These are phyloP conservation scores for Ceratocystis harringtonii DNA, from an alignment of 2,329 filamentous ascomycete genomes.

Conservation along the genomic window DNA sequence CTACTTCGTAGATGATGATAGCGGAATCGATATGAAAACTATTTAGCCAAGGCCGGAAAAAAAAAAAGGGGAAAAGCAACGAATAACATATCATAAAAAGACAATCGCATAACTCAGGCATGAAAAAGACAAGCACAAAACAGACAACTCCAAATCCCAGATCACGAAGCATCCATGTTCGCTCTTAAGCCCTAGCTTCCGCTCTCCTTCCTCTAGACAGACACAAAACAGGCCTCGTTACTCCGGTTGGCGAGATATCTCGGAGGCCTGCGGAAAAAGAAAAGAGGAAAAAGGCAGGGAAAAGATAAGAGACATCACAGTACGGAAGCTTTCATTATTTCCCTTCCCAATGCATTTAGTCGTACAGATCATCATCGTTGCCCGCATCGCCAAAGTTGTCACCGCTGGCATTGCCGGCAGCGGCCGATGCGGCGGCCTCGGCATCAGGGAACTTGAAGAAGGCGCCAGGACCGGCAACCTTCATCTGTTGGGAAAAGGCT, in stretches of 20 bases:
- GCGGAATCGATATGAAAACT: too few species aligned
- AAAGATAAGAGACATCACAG: not conserved
- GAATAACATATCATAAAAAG: constrained; percentile 5
- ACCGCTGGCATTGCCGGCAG: constrained; percentile 37
- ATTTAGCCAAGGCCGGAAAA: constrained; percentile 17
- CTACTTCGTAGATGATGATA: too few species aligned
- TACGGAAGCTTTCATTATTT: not conserved
- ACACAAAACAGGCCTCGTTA: too few species aligned
- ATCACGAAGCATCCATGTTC: constrained; percentile 11
- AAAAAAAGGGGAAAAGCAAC: constrained; percentile 6
- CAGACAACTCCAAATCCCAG: constrained; percentile 14
- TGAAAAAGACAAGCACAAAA: constrained; percentile 1
- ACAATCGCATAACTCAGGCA: constrained; percentile 8
- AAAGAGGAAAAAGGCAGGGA: not conserved
- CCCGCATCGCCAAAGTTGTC: constrained; percentile 68
- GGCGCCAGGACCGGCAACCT: constrained; percentile 86
- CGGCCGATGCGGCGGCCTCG: constrained; percentile 35
- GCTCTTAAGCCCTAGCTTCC: constrained; percentile 1
- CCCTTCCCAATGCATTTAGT: constrained; percentile 26
- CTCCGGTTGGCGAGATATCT: too few species aligned
- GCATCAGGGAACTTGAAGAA: constrained; percentile 94
- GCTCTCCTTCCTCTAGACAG: not conserved
- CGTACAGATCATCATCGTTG: constrained; percentile 93
- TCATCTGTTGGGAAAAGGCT: constrained; percentile 97
- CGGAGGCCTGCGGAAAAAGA: not conserved